Percentiles rank a stretch among this genome's conserved stretches.
Conservation (phyloP, 169 alveolate genomes). For the Ichthyophthirius multifiliis region DNA sequence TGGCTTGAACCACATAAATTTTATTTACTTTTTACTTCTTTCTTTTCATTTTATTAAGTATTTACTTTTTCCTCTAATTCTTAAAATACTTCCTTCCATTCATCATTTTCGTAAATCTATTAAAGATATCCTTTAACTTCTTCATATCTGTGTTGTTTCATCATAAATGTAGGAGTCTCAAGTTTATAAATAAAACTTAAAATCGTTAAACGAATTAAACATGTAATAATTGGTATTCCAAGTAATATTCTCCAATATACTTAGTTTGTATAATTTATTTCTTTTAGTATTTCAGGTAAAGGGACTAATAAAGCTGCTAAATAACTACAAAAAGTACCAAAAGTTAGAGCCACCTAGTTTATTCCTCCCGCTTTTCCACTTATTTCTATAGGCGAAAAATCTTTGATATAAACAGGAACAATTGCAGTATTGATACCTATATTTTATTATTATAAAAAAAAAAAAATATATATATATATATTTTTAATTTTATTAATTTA, state of each 20-base stretch:
- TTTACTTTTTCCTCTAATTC: background rate
- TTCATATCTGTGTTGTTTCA: background rate
- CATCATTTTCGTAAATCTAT: background rate
- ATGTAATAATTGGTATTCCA: background rate
- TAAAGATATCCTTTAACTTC: background rate
- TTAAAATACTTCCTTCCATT: background rate
- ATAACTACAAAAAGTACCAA: background rate
- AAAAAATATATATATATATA: no score
- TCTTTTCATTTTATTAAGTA: background rate
- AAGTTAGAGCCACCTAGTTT: background rate
- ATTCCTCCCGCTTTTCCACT: conserved; percentile 3
- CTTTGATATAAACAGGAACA: conserved; percentile 7
- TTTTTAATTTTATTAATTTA: no score
- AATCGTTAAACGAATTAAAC: background rate
- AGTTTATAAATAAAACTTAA: background rate
- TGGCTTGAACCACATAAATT: background rate
- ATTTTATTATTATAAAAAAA: background rate
- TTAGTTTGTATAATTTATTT: background rate
- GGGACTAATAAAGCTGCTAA: background rate
- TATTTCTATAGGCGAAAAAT: conserved; percentile 18
- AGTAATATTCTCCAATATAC: conserved; percentile 4
- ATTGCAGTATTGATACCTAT: background rate
- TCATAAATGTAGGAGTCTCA: background rate
- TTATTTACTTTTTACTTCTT: background rate
- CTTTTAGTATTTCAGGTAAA: background rate